Evolutionary conservation across 2,329 filamentous ascomycete species (phyloP).

Genomic region (Diplodia seriata): DNA sequence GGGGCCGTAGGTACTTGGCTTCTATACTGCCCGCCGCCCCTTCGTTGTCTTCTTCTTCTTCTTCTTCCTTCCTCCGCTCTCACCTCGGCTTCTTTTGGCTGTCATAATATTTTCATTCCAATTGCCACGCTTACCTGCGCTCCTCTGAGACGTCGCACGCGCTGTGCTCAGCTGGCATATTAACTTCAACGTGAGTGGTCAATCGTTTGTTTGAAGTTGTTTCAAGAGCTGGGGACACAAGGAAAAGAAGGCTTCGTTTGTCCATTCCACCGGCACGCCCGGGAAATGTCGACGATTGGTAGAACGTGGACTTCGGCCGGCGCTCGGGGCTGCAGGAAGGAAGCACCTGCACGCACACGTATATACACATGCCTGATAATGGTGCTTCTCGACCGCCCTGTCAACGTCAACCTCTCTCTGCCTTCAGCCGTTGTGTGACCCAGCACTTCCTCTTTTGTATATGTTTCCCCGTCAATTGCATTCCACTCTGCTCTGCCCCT

Average conservation of each 20-base stretch:
- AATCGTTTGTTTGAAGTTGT: neutral
- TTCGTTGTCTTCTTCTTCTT: too few relatives aligned
- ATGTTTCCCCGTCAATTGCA: neutral
- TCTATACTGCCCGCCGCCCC: too few relatives aligned
- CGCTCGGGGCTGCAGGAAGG: neutral
- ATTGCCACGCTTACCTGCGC: neutral
- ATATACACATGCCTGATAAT: neutral
- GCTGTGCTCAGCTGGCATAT: neutral
- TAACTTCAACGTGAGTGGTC: conserved; percentile 6
- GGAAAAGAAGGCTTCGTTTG: neutral
- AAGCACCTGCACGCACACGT: neutral
- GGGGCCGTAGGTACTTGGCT: conserved; percentile 4
- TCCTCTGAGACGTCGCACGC: neutral
- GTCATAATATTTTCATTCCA: neutral
- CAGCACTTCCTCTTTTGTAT: neutral
- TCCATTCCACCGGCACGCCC: neutral
- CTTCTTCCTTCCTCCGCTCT: neutral
- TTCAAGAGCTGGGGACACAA: neutral
- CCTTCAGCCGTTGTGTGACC: neutral
- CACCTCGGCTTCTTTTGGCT: neutral
- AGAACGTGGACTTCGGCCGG: conserved; percentile 2
- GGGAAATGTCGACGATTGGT: neutral
- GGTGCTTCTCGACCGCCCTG: conserved; percentile 1
- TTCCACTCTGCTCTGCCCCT: neutral
- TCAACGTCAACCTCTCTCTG: neutral